Evolutionary conservation across 2,329 filamentous ascomycete genomes (phyloP).

Genomic region (Venturia pyrina): DNA sequence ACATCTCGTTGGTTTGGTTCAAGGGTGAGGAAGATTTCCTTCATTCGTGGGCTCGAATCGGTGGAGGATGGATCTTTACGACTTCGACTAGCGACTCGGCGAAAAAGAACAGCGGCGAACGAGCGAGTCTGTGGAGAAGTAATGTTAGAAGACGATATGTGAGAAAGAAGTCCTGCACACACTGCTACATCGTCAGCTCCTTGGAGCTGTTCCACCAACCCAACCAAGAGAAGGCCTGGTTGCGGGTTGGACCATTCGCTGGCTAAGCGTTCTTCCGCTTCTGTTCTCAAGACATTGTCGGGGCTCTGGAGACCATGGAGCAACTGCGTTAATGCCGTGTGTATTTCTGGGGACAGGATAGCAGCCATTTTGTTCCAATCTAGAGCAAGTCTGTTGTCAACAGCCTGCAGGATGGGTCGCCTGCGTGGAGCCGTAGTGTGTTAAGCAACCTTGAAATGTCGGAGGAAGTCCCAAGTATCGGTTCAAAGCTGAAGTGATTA

Average conservation of each 20-base stretch:
- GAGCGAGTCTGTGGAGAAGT: conserved; percentile 59
- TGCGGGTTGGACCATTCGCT: conserved; percentile 76
- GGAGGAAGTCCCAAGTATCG: not conserved
- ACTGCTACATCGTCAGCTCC: conserved; percentile 64
- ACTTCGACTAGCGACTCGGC: conserved; percentile 82
- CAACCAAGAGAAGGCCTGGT: conserved; percentile 86
- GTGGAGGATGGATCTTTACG: conserved; percentile 53
- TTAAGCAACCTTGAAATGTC: not conserved
- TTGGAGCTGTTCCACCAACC: conserved; percentile 83
- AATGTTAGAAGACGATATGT: conserved; percentile 12
- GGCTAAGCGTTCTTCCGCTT: conserved; percentile 83
- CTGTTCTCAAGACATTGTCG: conserved; percentile 75
- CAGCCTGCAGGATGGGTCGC: not conserved
- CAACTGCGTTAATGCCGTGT: conserved; percentile 75
- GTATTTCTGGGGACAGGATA: conserved; percentile 65
- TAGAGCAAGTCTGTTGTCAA: not conserved
- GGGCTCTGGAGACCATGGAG: conserved; percentile 79
- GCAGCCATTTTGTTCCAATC: conserved; percentile 62
- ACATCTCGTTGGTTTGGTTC: conserved; percentile 61
- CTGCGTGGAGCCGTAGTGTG: not conserved
- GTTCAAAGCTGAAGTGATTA: not conserved
- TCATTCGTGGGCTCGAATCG: conserved; percentile 50
- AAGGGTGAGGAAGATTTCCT: conserved; percentile 80
- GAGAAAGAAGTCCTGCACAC: conserved; percentile 27
- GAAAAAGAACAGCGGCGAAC: conserved; percentile 88